Evolutionary conservation across 345 rosid genomes (phyloP).

Genomic region (Aegle marmelos): DNA sequence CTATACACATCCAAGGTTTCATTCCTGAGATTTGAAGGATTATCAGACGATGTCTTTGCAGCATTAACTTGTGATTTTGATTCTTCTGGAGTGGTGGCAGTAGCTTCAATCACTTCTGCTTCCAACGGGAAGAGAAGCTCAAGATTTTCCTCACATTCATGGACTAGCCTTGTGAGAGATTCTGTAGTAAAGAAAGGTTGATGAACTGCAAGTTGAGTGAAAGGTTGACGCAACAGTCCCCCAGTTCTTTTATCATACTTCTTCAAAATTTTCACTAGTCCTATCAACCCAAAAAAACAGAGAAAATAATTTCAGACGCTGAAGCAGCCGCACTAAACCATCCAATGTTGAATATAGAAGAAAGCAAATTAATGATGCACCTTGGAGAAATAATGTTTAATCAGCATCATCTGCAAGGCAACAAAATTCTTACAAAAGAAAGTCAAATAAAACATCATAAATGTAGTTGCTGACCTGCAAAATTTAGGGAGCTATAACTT

Average conservation of each 20-base stretch:
- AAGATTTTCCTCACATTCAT: conserved; percentile 80
- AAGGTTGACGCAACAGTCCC: conserved; percentile 68
- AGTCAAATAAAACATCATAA: background rate
- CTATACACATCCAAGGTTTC: conserved; percentile 69
- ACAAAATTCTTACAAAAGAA: conserved; percentile 2
- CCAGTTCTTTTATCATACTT: conserved; percentile 92
- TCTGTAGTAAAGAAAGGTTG: conserved; percentile 88
- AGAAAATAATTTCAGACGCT: conserved; percentile 9
- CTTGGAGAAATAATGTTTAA: background rate
- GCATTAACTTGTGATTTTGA: conserved; percentile 20
- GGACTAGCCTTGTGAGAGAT: conserved; percentile 80
- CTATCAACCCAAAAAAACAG: conserved; percentile 28
- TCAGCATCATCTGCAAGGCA: conserved; percentile 4
- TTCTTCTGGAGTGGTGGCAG: conserved; percentile 19
- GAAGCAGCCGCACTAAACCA: background rate
- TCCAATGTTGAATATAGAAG: background rate
- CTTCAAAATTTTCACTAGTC: conserved; percentile 83
- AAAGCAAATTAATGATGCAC: conserved; percentile 1
- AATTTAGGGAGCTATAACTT: conserved; percentile 87
- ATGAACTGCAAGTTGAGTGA: conserved; percentile 70
- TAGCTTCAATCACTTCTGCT: conserved; percentile 77
- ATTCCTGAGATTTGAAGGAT: conserved; percentile 52
- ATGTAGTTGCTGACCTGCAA: conserved; percentile 56
- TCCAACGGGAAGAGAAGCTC: conserved; percentile 86
- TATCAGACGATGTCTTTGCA: conserved; percentile 32